phyloP scores from a whole-genome alignment of 345 rosid genomes.

The Populus deltoides region DNA sequence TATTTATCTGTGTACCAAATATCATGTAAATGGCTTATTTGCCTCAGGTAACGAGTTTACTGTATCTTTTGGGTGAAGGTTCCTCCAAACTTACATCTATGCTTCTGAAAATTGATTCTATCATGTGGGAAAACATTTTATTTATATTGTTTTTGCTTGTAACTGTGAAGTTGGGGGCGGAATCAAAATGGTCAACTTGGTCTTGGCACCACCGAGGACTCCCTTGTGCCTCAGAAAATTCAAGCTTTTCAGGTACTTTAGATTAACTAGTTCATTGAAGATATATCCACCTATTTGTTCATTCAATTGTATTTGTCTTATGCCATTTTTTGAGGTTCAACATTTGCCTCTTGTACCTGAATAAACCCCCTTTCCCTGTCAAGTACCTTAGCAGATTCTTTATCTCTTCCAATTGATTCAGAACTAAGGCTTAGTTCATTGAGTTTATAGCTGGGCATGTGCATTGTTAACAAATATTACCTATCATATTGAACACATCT shows the following conservation, averaged over 20 bases:
- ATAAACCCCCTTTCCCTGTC: background rate
- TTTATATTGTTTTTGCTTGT: conserved; percentile 4
- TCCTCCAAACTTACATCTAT: background rate
- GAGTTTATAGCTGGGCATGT: background rate
- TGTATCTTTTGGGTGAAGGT: background rate
- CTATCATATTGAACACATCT: too few relatives aligned
- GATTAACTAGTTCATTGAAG: background rate
- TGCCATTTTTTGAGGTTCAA: background rate
- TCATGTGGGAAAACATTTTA: conserved; percentile 5
- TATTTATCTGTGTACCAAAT: background rate
- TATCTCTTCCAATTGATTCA: background rate
- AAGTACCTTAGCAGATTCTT: background rate
- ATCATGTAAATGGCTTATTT: background rate
- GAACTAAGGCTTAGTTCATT: background rate
- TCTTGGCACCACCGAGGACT: conserved; percentile 80
- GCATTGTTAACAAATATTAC: background rate
- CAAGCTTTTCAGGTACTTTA: conserved; percentile 73
- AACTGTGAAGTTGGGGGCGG: conserved; percentile 83
- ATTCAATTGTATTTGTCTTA: background rate
- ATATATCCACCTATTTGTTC: too few relatives aligned
- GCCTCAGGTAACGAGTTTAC: background rate
- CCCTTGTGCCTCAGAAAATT: conserved; percentile 85
- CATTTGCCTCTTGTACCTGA: background rate
- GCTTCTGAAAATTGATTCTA: background rate
- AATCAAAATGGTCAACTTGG: conserved; percentile 99